Conservation (phyloP, 768 basidiomycete genomes). For the Agrocybe pediades region DNA sequence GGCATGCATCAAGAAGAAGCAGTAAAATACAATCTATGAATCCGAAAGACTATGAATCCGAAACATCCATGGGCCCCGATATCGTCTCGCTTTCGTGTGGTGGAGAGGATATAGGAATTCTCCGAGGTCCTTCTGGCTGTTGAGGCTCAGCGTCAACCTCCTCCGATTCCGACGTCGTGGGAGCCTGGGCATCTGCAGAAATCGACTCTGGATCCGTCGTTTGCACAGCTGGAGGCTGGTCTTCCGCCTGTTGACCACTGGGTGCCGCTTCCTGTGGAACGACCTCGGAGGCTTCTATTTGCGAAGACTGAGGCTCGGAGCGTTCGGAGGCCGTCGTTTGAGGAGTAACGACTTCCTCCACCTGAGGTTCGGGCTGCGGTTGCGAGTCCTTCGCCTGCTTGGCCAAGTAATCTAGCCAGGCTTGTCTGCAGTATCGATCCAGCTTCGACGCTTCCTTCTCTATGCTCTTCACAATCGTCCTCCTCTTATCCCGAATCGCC, state of each 20-base stretch:
- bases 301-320: not conserved
- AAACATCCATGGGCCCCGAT: not conserved
- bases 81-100: not conserved
- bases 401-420: constrained; percentile 32
- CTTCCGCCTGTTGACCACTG: too few species aligned
- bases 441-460: constrained; percentile 61
- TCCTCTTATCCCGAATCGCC: constrained; percentile 51
- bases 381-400: constrained; percentile 3
- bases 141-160: not conserved
- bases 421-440: constrained; percentile 45
- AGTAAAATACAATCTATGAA: too few species aligned
- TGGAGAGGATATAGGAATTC: not conserved
- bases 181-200: not conserved
- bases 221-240: too few species aligned
- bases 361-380: not conserved
- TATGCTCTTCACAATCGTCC: constrained; percentile 54
- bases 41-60: not conserved
- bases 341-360: not conserved
- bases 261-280: too few species aligned
- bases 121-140: not conserved
- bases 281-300: not conserved
- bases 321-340: not conserved
- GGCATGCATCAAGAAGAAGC: too few species aligned
- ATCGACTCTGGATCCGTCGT: too few species aligned
- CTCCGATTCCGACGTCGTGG: too few species aligned